phyloP scores from a whole-genome alignment of 805 yeast genomes.

The Wickerhamomyces queroliae region DNA sequence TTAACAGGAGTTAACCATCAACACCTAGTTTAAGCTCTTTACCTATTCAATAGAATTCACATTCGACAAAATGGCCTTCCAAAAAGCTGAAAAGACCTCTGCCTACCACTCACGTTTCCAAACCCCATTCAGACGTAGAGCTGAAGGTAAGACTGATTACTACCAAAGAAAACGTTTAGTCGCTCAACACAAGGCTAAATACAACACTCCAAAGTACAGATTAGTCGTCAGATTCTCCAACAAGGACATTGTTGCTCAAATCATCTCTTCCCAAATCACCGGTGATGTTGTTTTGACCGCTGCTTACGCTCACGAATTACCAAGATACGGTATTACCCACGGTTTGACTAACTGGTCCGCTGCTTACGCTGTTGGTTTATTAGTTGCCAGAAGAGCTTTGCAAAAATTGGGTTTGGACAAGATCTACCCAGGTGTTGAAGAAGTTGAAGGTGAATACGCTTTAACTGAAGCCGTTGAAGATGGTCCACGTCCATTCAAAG shows the following conservation, averaged over 20 bases:
- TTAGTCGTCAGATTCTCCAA: constrained; percentile 99
- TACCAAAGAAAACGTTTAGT: constrained; percentile 99
- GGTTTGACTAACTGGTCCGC: constrained; percentile 99
- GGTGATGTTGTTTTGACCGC: constrained; percentile 96
- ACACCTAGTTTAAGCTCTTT: not conserved
- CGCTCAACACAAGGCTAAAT: constrained; percentile 99
- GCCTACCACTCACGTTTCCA: constrained; percentile 99
- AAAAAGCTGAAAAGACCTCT: constrained; percentile 66
- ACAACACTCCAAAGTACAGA: constrained; percentile 99
- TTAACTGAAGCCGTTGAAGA: constrained; percentile 99
- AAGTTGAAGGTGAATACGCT: constrained; percentile 98
- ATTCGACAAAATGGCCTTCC: constrained; percentile 65
- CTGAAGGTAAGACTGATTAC: constrained; percentile 99
- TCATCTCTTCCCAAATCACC: constrained; percentile 91
- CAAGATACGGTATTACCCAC: constrained; percentile 93
- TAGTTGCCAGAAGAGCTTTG: constrained; percentile 98
- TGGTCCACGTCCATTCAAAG: constrained; percentile 99
- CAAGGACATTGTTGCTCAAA: constrained; percentile 98
- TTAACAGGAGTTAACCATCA: not conserved
- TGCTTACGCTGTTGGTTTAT: constrained; percentile 97
- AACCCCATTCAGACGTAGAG: constrained; percentile 99
- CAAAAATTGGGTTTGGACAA: constrained; percentile 97
- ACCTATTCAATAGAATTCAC: not conserved
- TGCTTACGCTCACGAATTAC: constrained; percentile 98
- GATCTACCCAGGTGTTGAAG: constrained; percentile 98